Percentiles rank a stretch among this genome's conserved stretches.
These are phyloP conservation scores for Zhuliangozyma blackwelliae DNA, from an alignment of 1,139 yeast genomes.

Conservation along the genomic window DNA sequence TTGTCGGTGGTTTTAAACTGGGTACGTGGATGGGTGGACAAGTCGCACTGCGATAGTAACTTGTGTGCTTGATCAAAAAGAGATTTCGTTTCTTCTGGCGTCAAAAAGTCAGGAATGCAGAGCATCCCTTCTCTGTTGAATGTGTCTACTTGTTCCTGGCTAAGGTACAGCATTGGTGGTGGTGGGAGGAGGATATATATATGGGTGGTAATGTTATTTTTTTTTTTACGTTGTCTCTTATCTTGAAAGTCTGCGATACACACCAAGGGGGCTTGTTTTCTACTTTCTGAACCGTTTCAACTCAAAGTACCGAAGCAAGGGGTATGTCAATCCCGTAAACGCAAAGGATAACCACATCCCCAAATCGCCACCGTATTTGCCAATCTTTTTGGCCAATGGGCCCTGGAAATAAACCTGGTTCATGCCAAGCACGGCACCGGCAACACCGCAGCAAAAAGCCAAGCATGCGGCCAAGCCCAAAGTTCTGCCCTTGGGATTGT, in stretches of 20 bases:
- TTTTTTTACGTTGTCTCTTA: not conserved
- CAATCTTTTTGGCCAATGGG: constrained; percentile 23
- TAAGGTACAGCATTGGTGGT: constrained; percentile 5
- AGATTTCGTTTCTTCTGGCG: constrained; percentile 30
- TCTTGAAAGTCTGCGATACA: too few species aligned
- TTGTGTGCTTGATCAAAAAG: constrained; percentile 42
- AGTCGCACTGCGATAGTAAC: constrained; percentile 48
- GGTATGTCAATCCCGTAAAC: constrained; percentile 61
- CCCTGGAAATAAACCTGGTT: constrained; percentile 29
- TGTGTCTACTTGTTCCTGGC: constrained; percentile 37
- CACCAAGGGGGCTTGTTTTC: not conserved
- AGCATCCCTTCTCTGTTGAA: constrained; percentile 61
- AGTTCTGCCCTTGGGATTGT: constrained; percentile 47
- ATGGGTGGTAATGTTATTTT: not conserved
- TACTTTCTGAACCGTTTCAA: constrained; percentile 36
- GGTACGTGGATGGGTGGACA: constrained; percentile 64
- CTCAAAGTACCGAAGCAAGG: constrained; percentile 60
- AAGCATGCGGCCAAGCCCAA: constrained; percentile 23
- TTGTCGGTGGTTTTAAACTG: constrained; percentile 64
- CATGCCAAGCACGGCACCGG: constrained; percentile 32
- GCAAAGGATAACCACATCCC: constrained; percentile 70
- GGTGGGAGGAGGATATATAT: not conserved
- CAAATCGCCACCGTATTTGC: constrained; percentile 16
- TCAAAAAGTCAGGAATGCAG: constrained; percentile 54
- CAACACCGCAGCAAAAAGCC: constrained; percentile 23